Evolutionary conservation across 176 grass and related monocot species (phyloP).

Genomic region (Calamus simplicifolius): DNA sequence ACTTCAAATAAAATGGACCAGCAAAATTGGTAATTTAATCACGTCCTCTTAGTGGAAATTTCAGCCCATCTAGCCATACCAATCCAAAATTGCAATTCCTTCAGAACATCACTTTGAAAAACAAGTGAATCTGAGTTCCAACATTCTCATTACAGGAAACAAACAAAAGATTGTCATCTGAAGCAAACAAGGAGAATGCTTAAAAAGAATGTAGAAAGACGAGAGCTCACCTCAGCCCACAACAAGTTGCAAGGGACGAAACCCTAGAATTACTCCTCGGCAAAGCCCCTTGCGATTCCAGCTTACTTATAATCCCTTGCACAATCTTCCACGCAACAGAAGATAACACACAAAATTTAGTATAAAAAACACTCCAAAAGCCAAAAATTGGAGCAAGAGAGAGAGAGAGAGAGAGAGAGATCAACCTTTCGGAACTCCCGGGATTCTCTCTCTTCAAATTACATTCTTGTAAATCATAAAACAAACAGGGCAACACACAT

Average conservation of each 20-base stretch:
- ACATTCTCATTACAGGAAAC: conserved; percentile 1
- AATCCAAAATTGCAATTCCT: too few species aligned
- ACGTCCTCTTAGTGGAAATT: too few species aligned
- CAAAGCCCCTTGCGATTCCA: conserved; percentile 85
- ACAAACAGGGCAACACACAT: too few species aligned
- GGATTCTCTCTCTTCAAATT: background rate
- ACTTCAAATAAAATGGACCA: too few species aligned
- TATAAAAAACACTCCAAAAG: background rate
- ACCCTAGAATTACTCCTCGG: conserved; percentile 98
- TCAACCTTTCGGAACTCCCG: conserved; percentile 94
- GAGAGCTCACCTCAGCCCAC: conserved; percentile 66
- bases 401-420: background rate
- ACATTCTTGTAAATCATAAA: too few species aligned
- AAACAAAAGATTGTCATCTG: conserved; percentile 1
- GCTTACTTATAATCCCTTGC: conserved; percentile 98
- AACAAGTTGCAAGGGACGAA: conserved; percentile 94
- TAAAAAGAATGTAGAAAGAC: conserved; percentile 6
- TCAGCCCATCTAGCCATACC: too few species aligned
- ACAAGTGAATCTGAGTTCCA: too few species aligned
- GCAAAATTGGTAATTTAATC: too few species aligned
- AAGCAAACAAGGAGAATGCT: background rate
- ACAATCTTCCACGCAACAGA: conserved; percentile 50
- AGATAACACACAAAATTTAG: conserved; percentile 10
- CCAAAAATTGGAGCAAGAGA: conserved; percentile 4
- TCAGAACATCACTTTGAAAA: too few species aligned